Percentiles rank a stretch among this genome's conserved stretches.
Evolutionary conservation across 306 rosid genomes (phyloP).

Genomic region (Prunus dulcis): DNA sequence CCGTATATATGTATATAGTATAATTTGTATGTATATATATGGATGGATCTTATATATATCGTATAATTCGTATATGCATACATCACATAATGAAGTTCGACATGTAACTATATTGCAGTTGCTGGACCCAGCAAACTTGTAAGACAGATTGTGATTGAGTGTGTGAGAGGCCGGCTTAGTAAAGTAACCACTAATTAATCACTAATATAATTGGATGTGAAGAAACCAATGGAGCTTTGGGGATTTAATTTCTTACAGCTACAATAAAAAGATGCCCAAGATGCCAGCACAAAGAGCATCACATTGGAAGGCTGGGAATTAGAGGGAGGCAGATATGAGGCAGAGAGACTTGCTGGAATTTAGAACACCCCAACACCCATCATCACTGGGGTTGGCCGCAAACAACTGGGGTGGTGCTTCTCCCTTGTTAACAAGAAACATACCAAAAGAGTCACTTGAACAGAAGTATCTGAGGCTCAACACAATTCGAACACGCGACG

Average conservation of each 20-base stretch:
- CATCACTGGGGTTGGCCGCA: slow-evolving; percentile 32
- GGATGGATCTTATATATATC: not conserved
- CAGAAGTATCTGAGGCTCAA: slow-evolving; percentile 50
- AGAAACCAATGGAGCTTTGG: slow-evolving; percentile 34
- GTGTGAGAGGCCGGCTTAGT: not conserved
- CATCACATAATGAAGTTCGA: too few relatives aligned
- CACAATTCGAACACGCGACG: slow-evolving; percentile 33
- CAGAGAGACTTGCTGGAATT: slow-evolving; percentile 37
- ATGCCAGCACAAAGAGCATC: slow-evolving; percentile 1
- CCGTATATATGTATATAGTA: too few relatives aligned
- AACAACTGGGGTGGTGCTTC: slow-evolving; percentile 86
- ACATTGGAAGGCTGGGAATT: slow-evolving; percentile 4
- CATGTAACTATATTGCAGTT: not conserved
- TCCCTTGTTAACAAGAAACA: slow-evolving; percentile 71
- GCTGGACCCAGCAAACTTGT: not conserved
- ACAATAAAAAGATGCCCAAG: slow-evolving; percentile 6
- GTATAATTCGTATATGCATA: too few relatives aligned
- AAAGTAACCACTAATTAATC: not conserved
- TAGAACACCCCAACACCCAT: slow-evolving; percentile 78
- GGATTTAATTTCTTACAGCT: slow-evolving; percentile 15
- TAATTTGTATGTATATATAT: too few relatives aligned
- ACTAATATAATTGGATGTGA: not conserved
- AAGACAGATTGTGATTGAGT: not conserved
- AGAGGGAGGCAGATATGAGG: slow-evolving; percentile 23
- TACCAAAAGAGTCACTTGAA: slow-evolving; percentile 66